Base-by-base conservation (phyloP, 2,329 filamentous ascomycete species). In the Chrysosporium queenslandicum region DNA sequence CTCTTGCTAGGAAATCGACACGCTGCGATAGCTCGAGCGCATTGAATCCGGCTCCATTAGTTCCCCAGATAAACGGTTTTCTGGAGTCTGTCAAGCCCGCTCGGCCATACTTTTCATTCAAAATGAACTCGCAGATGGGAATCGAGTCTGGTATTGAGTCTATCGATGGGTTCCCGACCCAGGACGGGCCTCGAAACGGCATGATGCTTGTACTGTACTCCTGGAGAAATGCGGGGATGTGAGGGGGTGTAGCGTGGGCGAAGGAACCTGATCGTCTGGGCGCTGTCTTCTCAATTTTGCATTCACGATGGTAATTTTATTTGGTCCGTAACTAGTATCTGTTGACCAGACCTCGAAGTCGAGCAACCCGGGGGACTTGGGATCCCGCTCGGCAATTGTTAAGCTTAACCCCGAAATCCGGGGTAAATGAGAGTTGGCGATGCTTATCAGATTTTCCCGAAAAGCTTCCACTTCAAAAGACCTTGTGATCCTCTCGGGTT, bases 71-170 rank as follows among this genome's bases (percentile, higher is more conserved):
- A 68, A 85, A 89, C 1, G 85, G 82, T 50, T 80, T 76, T 52
- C 73, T 73, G 29, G 85, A 81, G 56, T 78, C 73, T 36, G 77
- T 74, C 4, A 83, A 67, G 8, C 83, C 76, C 40, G 71, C 68
- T 32, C 85, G 78, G 37, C 83, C 83, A 59, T 85, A 78, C 50
- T 75, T 68, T 61, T 88, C 85, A 57, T 81, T 76, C 55, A 80
- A 76, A 69, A 89, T 79, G 67, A 89, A 90, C 42, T 88, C 79
- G 56, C 76, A 74, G 47, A 90, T 74, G 20, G 85, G 76, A 60
- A 90, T 75, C 7, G 79, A 80, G 66, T 88, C 85, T 27, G 85
- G 85, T 6, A 81, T 74, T 43, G 83, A 77, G 0, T 51, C 39
- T 18, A 48, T 39, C 71, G 61, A 60, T 6, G 67, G 56, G 46